A percentile compares a stretch with the other conserved stretches of the same genome.
Conservation (phyloP, 208 protist genomes). For the Acanthamoeba castellanii region DNA sequence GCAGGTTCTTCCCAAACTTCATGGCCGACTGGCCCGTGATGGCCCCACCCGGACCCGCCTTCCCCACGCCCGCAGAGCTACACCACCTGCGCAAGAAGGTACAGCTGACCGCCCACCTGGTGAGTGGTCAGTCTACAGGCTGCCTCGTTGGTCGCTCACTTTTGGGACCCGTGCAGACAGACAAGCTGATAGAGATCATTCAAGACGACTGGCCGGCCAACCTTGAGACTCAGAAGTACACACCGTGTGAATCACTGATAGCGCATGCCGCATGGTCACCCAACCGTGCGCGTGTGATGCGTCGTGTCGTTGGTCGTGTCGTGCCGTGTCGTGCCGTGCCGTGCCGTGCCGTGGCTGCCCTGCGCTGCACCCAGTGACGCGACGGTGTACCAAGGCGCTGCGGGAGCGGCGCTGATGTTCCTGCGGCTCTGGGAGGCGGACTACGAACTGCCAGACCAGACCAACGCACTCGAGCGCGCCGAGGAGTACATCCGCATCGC, state of each 20-base stretch:
- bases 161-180: not conserved
- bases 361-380: not conserved
- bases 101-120: not conserved
- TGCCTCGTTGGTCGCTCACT: not conserved
- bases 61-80: not conserved
- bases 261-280: not conserved
- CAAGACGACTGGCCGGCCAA: slow-evolving; percentile 62
- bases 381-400: slow-evolving; percentile 19
- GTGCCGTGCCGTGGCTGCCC: no score
- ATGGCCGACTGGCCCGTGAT: slow-evolving; percentile 7
- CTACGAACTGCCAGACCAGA: not conserved
- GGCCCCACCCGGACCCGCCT: not conserved
- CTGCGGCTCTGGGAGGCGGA: not conserved
- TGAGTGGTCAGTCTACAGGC: not conserved
- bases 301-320: not conserved
- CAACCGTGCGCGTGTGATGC: not conserved
- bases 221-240: not conserved
- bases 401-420: slow-evolving; percentile 42
- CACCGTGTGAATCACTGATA: no score
- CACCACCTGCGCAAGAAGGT: not conserved
- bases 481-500: slow-evolving; percentile 38
- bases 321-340: no score
- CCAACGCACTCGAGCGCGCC: slow-evolving; percentile 36
- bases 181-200: slow-evolving; percentile 30
- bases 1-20: not conserved